Conservation (phyloP, 2,329 filamentous ascomycete species). For the Diaporthe citrichinensis region DNA sequence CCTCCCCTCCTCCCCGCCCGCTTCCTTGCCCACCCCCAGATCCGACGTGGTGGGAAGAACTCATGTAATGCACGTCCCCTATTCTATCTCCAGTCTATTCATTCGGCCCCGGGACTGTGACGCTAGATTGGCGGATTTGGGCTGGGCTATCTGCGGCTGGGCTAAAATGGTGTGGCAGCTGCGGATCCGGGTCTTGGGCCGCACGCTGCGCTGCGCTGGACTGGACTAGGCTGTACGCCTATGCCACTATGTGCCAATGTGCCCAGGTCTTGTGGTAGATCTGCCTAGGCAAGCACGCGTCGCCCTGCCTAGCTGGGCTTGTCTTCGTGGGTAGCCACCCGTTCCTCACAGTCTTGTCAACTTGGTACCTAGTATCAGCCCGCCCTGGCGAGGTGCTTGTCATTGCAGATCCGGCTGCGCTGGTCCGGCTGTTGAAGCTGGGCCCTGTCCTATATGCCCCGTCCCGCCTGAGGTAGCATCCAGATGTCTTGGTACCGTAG, state of each 20-base stretch:
- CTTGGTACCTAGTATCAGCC: neutral
- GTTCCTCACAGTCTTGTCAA: neutral
- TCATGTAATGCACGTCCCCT: conserved; percentile 3
- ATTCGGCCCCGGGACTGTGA: neutral
- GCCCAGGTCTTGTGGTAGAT: neutral
- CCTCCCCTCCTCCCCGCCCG: conserved; percentile 6
- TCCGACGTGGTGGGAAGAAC: conserved; percentile 23
- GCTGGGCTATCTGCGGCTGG: conserved; percentile 11
- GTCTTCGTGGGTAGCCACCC: neutral
- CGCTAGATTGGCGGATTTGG: neutral
- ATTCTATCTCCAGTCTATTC: neutral
- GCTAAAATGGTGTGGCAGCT: conserved; percentile 30
- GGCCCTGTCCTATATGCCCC: neutral
- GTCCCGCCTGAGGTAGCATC: neutral
- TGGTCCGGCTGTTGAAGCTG: neutral
- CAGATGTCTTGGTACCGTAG: neutral
- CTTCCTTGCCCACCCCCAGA: conserved; percentile 21
- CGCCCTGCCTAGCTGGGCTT: conserved; percentile 13
- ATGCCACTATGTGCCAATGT: too few species aligned
- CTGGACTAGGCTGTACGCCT: neutral
- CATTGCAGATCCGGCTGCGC: conserved; percentile 3
- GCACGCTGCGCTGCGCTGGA: neutral
- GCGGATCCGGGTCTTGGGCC: conserved; percentile 35
- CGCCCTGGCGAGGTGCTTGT: conserved; percentile 7
- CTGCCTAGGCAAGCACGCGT: neutral